These are phyloP conservation scores for Dryas alaskensis DNA, from an alignment of 306 rosid species.

Conservation along the genomic window DNA sequence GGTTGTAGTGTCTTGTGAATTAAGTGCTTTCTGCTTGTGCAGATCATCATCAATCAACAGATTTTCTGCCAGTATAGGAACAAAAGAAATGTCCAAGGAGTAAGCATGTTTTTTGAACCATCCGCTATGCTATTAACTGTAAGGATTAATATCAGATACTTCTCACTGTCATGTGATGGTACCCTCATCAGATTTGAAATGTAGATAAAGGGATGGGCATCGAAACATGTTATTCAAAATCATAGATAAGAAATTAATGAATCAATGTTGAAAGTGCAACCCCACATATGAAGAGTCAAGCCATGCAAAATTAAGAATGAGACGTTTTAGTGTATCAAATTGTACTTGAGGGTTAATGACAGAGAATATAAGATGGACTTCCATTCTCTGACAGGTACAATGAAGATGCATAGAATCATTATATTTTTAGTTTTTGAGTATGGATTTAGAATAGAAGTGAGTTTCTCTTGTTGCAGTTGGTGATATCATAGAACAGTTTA, in stretches of 20 bases:
- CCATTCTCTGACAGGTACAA: background rate
- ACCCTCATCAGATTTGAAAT: background rate
- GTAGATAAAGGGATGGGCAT: background rate
- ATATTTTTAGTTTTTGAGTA: background rate
- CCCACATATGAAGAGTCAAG: background rate
- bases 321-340: constrained; percentile 3
- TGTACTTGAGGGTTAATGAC: background rate
- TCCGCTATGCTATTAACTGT: background rate
- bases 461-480: background rate
- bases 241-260: background rate
- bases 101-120: background rate
- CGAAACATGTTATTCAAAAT: background rate
- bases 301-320: constrained; percentile 2
- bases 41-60: background rate
- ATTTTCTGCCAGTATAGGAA: background rate
- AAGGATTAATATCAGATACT: background rate
- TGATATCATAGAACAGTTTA: background rate
- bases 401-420: background rate
- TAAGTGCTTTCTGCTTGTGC: background rate
- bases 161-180: background rate
- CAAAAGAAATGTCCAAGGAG: background rate
- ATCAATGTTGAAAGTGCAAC: background rate
- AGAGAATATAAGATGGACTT: background rate
- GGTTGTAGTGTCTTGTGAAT: background rate
- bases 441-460: background rate